phyloP scores from a whole-genome alignment of 805 yeast genomes.

The Komagataella pastoris region DNA sequence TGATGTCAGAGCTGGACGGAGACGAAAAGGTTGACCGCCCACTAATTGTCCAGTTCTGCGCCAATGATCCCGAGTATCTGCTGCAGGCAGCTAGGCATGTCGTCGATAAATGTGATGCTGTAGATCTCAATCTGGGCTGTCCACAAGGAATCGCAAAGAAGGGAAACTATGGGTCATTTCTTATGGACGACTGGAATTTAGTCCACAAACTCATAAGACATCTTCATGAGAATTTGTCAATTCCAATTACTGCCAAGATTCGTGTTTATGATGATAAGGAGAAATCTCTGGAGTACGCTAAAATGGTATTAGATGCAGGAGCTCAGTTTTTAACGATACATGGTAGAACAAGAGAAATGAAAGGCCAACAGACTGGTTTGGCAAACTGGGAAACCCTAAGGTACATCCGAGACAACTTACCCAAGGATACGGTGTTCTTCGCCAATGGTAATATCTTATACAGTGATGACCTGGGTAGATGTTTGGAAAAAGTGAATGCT shows the following conservation, averaged over 20 bases:
- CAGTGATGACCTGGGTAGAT: conserved; percentile 67
- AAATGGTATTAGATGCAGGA: conserved; percentile 81
- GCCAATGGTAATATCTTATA: conserved; percentile 94
- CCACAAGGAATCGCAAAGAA: conserved; percentile 96
- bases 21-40: conserved; percentile 62
- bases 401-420: conserved; percentile 66
- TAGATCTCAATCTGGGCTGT: conserved; percentile 91
- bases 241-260: conserved; percentile 94
- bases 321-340: conserved; percentile 93
- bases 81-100: conserved; percentile 73
- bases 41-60: conserved; percentile 88
- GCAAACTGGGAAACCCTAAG: conserved; percentile 84
- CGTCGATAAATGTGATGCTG: conserved; percentile 83
- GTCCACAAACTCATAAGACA: conserved; percentile 58
- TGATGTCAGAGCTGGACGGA: conserved; percentile 70
- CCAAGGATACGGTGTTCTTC: conserved; percentile 72
- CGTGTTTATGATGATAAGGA: conserved; percentile 78
- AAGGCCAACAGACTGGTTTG: conserved; percentile 90
- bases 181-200: conserved; percentile 95
- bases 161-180: conserved; percentile 90
- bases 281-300: conserved; percentile 77
- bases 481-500: conserved; percentile 48
- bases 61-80: conserved; percentile 82
- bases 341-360: conserved; percentile 94
- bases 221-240: conserved; percentile 58